A percentile compares a stretch with the other conserved stretches of the same genome.
phyloP scores from a whole-genome alignment of 805 yeast genomes.

The Yamadazyma philogaea region DNA sequence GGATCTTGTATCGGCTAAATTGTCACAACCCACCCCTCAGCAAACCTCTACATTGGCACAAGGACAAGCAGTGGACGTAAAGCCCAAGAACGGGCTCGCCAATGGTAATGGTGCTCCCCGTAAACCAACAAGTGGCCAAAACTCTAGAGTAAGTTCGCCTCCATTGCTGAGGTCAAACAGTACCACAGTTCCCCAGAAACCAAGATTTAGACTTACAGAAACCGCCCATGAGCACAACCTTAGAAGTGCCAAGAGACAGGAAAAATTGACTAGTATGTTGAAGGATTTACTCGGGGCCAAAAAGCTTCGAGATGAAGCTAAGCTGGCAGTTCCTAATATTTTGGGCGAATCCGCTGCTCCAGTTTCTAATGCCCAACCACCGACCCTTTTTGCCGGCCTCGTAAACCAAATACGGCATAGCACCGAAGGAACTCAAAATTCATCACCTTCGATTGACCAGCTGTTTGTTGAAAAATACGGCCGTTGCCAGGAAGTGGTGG shows the following conservation, averaged over 20 bases:
- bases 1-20: constrained; percentile 1
- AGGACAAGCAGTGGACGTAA: not conserved
- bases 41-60: not conserved
- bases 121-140: constrained; percentile 1
- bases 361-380: constrained; percentile 43
- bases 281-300: constrained; percentile 75
- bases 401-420: constrained; percentile 51
- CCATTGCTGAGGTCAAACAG: constrained; percentile 17
- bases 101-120: not conserved
- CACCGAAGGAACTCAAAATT: constrained; percentile 8
- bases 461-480: constrained; percentile 89
- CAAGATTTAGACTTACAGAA: constrained; percentile 55
- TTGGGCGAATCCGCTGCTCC: constrained; percentile 15
- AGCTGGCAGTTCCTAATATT: constrained; percentile 69
- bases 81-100: not conserved
- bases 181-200: constrained; percentile 16
- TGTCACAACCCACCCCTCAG: not conserved
- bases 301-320: constrained; percentile 65
- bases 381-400: constrained; percentile 67
- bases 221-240: constrained; percentile 86
- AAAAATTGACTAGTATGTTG: constrained; percentile 69
- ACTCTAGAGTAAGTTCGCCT: constrained; percentile 12
- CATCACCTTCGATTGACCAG: constrained; percentile 27
- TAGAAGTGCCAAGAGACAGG: constrained; percentile 73
- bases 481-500: constrained; percentile 89